Evolutionary conservation across 192 early-diverging fungal genomes (phyloP).

Genomic region (Coemansia sp.): DNA sequence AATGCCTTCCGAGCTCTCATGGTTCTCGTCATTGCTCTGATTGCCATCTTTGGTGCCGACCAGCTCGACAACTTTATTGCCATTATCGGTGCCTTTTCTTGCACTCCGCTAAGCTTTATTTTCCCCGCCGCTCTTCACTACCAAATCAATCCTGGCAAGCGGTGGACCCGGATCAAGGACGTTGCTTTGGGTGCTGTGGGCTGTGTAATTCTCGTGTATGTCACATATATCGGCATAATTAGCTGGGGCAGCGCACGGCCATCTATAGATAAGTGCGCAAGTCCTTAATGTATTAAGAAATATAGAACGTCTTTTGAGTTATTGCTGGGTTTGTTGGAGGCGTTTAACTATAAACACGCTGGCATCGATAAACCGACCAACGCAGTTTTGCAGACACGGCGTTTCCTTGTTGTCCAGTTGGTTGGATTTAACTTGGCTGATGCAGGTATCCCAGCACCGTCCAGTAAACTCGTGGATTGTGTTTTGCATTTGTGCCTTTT

Average conservation of each 20-base stretch:
- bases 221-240: constrained; percentile 57
- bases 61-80: constrained; percentile 82
- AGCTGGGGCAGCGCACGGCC: constrained; percentile 42
- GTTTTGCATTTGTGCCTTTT: constrained; percentile 56
- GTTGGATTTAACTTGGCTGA: constrained; percentile 49
- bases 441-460: constrained; percentile 69
- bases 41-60: constrained; percentile 75
- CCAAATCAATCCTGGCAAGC: constrained; percentile 50
- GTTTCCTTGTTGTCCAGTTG: constrained; percentile 53
- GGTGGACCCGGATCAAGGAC: constrained; percentile 55
- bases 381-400: constrained; percentile 66
- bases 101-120: constrained; percentile 74
- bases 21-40: constrained; percentile 60
- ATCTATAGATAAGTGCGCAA: constrained; percentile 18
- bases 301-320: too few species aligned
- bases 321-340: constrained; percentile 30
- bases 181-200: constrained; percentile 63
- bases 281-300: background rate
- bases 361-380: constrained; percentile 65
- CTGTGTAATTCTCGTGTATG: constrained; percentile 69
- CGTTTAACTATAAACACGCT: constrained; percentile 58
- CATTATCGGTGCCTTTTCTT: constrained; percentile 79
- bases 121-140: constrained; percentile 84
- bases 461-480: constrained; percentile 60
- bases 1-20: constrained; percentile 72